Evolutionary conservation across 2,329 filamentous ascomycete species (phyloP), one percentile per base, ranked within the genome.

Genomic region (Botryotinia calthae): DNA sequence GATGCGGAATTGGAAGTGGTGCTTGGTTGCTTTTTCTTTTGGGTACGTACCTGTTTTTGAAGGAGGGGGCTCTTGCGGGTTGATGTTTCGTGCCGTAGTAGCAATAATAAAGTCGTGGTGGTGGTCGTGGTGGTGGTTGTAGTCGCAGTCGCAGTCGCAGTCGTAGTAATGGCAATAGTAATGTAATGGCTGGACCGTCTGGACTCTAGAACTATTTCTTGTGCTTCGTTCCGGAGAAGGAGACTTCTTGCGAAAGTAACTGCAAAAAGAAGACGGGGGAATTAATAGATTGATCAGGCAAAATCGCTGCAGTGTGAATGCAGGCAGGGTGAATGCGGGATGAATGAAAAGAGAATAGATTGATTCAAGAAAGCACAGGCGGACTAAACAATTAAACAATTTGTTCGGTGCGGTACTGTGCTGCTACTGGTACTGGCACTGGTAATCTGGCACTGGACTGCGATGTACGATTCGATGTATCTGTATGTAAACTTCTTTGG

Each of bases 271-370:
- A 77, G 75, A 73, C 28, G 51, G 62, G 77, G 75, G 76, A 70
- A 77, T 80, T 79, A 80, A 78, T 75, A 48, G 73, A 79, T 79
- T 79, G 78, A 79, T 80, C 78, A 77, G 78, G 77, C 75, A 79
- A 79, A 77, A 78, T 78, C 73, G 74, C 65, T 74, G 76, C 75
- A 75, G 76, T 72, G 75, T 74, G 75, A 75, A 75, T 76, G 77
- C 76, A 76, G 76, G 75, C 75, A 75, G 76, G 73, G 75, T 72
- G 75, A 76, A 75, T 76, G 77, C 76, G 77, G 77, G 77, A 78
- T 77, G 78, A 76, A 12, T 80, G 77, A 78, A 79, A 79, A 75
- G 74, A 79, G 76, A 74, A 80, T 78, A 78, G 78, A 76, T 77
- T 77, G 78, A 76, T 77, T 77, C 74, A 77, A 34, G 74, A 74